Evolutionary conservation across 768 basidiomycete genomes (phyloP).

Genomic region (Kwoniella bestiolae): DNA sequence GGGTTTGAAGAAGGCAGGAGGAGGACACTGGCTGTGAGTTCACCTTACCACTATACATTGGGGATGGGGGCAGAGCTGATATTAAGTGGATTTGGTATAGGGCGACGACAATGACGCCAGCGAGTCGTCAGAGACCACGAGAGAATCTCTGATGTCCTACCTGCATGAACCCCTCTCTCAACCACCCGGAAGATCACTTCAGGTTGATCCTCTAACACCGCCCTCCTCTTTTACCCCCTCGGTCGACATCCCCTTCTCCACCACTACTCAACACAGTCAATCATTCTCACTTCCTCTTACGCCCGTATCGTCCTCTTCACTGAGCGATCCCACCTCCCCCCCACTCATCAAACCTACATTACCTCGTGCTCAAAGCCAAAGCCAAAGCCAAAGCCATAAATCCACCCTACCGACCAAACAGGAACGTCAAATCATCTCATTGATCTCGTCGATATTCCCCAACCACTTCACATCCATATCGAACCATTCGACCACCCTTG

Average conservation of each 20-base stretch:
- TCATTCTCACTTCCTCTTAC: slow-evolving; percentile 38
- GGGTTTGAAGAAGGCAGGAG: slow-evolving; percentile 58
- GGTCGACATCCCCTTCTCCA: slow-evolving; percentile 19
- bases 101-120: slow-evolving; percentile 31
- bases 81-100: not conserved
- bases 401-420: slow-evolving; percentile 2
- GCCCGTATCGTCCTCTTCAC: slow-evolving; percentile 22
- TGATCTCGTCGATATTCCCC: slow-evolving; percentile 51
- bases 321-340: not conserved
- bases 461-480: slow-evolving; percentile 40
- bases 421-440: slow-evolving; percentile 31
- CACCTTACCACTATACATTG: not conserved
- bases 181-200: not conserved
- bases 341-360: not conserved
- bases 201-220: slow-evolving; percentile 18
- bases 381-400: not conserved
- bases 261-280: not conserved
- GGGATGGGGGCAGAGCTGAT: not conserved
- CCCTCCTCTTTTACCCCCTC: slow-evolving; percentile 29
- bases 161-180: slow-evolving; percentile 43
- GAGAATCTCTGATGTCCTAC: slow-evolving; percentile 57
- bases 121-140: slow-evolving; percentile 55
- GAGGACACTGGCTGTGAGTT: slow-evolving; percentile 52
- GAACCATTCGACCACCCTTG: slow-evolving; percentile 35
- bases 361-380: slow-evolving; percentile 1